phyloP scores from a whole-genome alignment of 495 filamentous ascomycete species.

The Pyrenula aspistea region DNA sequence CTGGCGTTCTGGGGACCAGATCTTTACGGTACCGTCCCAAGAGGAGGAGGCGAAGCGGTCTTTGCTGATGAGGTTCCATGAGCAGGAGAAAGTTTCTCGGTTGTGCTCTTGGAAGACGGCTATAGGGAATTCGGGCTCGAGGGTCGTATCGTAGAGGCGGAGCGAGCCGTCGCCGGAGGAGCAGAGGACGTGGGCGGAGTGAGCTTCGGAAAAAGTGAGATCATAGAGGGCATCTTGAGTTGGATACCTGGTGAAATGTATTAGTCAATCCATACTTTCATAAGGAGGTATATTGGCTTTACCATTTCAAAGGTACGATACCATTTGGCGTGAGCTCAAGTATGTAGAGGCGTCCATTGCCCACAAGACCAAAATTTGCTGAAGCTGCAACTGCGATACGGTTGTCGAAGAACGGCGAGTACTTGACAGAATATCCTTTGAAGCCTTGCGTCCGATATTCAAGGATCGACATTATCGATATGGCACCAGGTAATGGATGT shows the following conservation, averaged over 20 bases:
- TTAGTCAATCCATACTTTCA: not conserved
- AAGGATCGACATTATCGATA: slow-evolving; percentile 52
- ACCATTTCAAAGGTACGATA: slow-evolving; percentile 71
- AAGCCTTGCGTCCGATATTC: slow-evolving; percentile 86
- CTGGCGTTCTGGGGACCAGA: slow-evolving; percentile 69
- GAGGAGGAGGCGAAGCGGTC: slow-evolving; percentile 76
- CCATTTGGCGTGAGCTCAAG: slow-evolving; percentile 70
- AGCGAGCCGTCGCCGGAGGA: slow-evolving; percentile 85
- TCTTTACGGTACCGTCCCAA: slow-evolving; percentile 90
- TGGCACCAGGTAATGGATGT: not conserved
- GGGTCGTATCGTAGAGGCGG: slow-evolving; percentile 78
- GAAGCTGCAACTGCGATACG: slow-evolving; percentile 76
- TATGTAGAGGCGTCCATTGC: slow-evolving; percentile 81
- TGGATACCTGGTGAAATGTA: slow-evolving; percentile 51
- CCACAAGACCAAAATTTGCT: slow-evolving; percentile 91
- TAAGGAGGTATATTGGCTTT: not conserved
- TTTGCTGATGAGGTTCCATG: slow-evolving; percentile 88
- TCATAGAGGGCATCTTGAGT: slow-evolving; percentile 97
- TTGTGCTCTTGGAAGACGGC: slow-evolving; percentile 84
- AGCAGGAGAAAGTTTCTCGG: slow-evolving; percentile 79
- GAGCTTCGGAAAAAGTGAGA: slow-evolving; percentile 80
- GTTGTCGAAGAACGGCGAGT: slow-evolving; percentile 95
- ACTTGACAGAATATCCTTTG: slow-evolving; percentile 92
- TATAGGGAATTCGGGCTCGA: slow-evolving; percentile 63
- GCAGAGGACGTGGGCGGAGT: slow-evolving; percentile 84